Conservation (phyloP, 257 asterid species). For the Nemophila menziesii region DNA sequence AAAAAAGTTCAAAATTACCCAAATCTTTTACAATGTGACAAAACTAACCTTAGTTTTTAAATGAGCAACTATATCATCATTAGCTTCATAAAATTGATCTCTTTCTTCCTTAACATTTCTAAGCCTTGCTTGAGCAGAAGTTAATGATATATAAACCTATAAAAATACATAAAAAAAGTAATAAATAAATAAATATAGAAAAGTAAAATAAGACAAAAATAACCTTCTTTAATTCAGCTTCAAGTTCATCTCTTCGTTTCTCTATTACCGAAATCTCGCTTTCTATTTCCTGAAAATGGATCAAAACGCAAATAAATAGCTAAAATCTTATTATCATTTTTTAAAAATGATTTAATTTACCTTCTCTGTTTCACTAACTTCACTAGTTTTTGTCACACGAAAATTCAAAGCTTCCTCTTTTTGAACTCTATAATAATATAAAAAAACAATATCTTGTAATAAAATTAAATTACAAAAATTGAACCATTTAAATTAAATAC, state of each 20-base stretch:
- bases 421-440: slow-evolving; percentile 40
- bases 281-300: slow-evolving; percentile 51
- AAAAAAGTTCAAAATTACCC: background rate
- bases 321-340: background rate
- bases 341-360: slow-evolving; percentile 26
- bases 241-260: slow-evolving; percentile 77
- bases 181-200: background rate
- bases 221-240: slow-evolving; percentile 88
- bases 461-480: background rate
- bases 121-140: slow-evolving; percentile 78
- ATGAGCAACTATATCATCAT: slow-evolving; percentile 88
- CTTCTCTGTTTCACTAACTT: slow-evolving; percentile 78
- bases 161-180: background rate
- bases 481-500: slow-evolving; percentile 19
- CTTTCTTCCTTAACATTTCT: slow-evolving; percentile 79
- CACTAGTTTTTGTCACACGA: slow-evolving; percentile 62
- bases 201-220: slow-evolving; percentile 8
- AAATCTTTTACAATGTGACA: background rate
- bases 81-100: slow-evolving; percentile 95
- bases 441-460: background rate
- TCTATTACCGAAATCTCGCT: slow-evolving; percentile 75
- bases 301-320: background rate
- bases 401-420: slow-evolving; percentile 85
- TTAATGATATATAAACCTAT: slow-evolving; percentile 77
- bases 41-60: slow-evolving; percentile 63